Conservation (phyloP, 495 filamentous ascomycete genomes). For the Penicillium flavigenum region DNA sequence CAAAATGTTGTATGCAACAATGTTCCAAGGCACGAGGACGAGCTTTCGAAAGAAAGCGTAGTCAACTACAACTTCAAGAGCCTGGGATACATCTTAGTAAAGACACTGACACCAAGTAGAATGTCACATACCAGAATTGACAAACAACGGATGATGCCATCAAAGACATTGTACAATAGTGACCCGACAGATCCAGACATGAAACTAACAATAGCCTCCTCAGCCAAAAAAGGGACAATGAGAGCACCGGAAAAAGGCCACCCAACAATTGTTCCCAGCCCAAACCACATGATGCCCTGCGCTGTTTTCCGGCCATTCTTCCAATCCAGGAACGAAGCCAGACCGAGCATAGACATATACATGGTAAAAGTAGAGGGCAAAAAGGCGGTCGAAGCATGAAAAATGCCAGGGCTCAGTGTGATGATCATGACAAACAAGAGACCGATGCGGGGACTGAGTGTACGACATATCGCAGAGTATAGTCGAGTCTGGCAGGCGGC, state of each 20-base stretch:
- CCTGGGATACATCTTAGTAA: constrained; percentile 39
- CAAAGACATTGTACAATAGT: constrained; percentile 55
- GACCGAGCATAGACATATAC: constrained; percentile 86
- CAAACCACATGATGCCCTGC: constrained; percentile 87
- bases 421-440: constrained; percentile 76
- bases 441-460: constrained; percentile 75
- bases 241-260: constrained; percentile 94
- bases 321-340: constrained; percentile 86
- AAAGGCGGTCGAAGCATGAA: constrained; percentile 82
- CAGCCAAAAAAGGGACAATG: constrained; percentile 74
- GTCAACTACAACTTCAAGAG: constrained; percentile 64
- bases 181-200: constrained; percentile 58
- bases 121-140: constrained; percentile 64
- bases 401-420: constrained; percentile 83
- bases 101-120: constrained; percentile 3
- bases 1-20: constrained; percentile 94
- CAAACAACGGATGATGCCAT: constrained; percentile 66
- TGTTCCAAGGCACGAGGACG: constrained; percentile 82
- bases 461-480: constrained; percentile 70
- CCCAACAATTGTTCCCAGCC: constrained; percentile 81
- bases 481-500: constrained; percentile 78
- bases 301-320: constrained; percentile 71
- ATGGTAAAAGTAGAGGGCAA: constrained; percentile 96
- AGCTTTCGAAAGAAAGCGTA: constrained; percentile 78
- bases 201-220: constrained; percentile 66